phyloP scores from a whole-genome alignment of 257 asterid species.

The Solanum sejunctum region DNA sequence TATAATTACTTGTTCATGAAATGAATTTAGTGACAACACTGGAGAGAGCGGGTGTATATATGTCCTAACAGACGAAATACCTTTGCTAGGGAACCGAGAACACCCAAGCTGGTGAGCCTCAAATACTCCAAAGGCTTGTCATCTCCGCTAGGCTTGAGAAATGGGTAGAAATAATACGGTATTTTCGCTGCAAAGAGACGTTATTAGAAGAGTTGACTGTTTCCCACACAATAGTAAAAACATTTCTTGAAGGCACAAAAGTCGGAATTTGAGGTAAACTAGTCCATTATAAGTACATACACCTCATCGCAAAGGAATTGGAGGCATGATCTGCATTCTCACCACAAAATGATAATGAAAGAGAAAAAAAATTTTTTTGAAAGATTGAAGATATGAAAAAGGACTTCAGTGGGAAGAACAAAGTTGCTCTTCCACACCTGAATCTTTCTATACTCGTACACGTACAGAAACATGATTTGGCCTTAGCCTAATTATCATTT shows the following conservation, averaged over 20 bases:
- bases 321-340: not conserved
- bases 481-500: not conserved
- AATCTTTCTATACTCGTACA: not conserved
- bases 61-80: not conserved
- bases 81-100: slow-evolving; percentile 1
- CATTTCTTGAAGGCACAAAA: not conserved
- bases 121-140: not conserved
- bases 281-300: not conserved
- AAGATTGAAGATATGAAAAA: not conserved
- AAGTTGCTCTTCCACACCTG: not conserved
- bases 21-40: not conserved
- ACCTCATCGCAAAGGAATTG: not conserved
- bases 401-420: not conserved
- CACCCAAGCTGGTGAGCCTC: slow-evolving; percentile 1
- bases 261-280: not conserved
- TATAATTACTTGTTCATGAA: not conserved
- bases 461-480: not conserved
- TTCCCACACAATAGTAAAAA: not conserved
- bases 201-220: not conserved
- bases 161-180: slow-evolving; percentile 1
- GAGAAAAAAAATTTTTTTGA: not conserved
- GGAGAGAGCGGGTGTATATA: not conserved
- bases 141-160: not conserved
- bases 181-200: not conserved
- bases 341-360: not conserved